Evolutionary conservation across 2,329 filamentous ascomycete genomes (phyloP), one percentile per base, ranked within the genome.

Genomic region (Xylaria arbuscula): DNA sequence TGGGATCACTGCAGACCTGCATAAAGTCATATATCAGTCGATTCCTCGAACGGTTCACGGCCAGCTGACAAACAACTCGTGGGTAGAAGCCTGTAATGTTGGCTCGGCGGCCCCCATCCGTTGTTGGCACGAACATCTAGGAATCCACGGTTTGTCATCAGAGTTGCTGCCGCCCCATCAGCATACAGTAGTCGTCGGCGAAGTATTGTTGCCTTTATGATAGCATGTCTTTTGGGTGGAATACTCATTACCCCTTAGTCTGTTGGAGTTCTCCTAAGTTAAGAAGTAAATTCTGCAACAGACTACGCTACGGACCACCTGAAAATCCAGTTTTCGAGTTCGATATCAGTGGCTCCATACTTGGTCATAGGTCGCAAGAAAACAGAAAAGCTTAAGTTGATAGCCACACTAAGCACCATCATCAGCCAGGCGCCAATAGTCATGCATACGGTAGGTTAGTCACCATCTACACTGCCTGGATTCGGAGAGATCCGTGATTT

Each of bases 401-500:
- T 19, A 36, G 19, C 47, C 28, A 53, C 24, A 62, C 45, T 32
- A 34, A 54, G 8, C 28, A 47, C 22, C 28, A 57, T 57, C 54
- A 47, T 50, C 53, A 24, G 47, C 64, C n/a, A 66, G 40, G 36
- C 34, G 40, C 45, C 38, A 28, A 28, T 32, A 17, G 58, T 63
- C 15, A 32, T 28, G 28, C 19, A 55, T 24, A 55, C 15, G 51
- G 51, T 38, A 53, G 38, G 34, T 51, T 42, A 63, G 24, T 40
- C 15, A 59, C 55, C 28, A 48, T 56, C 42, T 53, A 50, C 36
- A 58, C 55, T 51, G 36, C 36, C 66, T 42, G 53, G 24, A 48
- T 28, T 38, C 47, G 50, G 51, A 42, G 47, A 54, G 73, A 76
- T 76, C 72, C 73, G 67, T 72, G 65, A 54, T 72, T 61, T 70